These are phyloP conservation scores for Alternaria sp. DNA, from an alignment of 2,329 filamentous ascomycete species.

Conservation along the genomic window DNA sequence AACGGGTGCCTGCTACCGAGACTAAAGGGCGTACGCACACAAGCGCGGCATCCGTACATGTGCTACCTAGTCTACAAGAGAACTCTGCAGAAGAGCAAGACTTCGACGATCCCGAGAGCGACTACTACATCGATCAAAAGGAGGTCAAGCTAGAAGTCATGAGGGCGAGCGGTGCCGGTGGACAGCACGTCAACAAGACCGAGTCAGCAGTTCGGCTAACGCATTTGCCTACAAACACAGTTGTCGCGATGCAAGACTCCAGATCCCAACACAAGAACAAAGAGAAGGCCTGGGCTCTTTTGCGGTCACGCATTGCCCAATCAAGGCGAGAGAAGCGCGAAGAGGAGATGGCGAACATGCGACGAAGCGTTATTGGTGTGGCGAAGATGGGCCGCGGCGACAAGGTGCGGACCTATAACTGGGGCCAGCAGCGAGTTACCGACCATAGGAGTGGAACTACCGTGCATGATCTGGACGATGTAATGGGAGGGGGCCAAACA, in stretches of 20 bases:
- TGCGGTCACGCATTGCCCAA: slow-evolving; percentile 84
- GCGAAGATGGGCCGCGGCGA: slow-evolving; percentile 85
- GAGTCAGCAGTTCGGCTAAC: slow-evolving; percentile 94
- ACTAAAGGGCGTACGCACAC: slow-evolving; percentile 92
- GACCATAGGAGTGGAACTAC: slow-evolving; percentile 86
- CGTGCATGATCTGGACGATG: slow-evolving; percentile 78
- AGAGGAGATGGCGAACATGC: slow-evolving; percentile 75
- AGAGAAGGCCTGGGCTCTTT: slow-evolving; percentile 83
- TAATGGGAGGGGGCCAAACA: slow-evolving; percentile 77
- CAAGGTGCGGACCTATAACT: slow-evolving; percentile 95
- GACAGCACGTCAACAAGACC: slow-evolving; percentile 98
- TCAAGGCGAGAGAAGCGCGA: slow-evolving; percentile 81
- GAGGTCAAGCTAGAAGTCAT: slow-evolving; percentile 89
- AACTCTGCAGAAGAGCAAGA: slow-evolving; percentile 62
- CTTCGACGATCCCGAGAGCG: slow-evolving; percentile 83
- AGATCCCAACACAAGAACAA: slow-evolving; percentile 91
- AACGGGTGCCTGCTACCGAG: slow-evolving; percentile 91
- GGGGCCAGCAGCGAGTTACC: slow-evolving; percentile 78
- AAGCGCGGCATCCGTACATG: slow-evolving; percentile 89
- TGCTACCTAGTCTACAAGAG: slow-evolving; percentile 82
- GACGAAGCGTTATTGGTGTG: slow-evolving; percentile 80
- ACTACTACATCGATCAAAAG: slow-evolving; percentile 86
- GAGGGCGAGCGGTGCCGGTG: slow-evolving; percentile 89
- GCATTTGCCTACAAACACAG: slow-evolving; percentile 84
- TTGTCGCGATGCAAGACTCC: slow-evolving; percentile 91